Base-by-base conservation (phyloP, 805 yeast species). In the Saccharomycopsis sp. region DNA sequence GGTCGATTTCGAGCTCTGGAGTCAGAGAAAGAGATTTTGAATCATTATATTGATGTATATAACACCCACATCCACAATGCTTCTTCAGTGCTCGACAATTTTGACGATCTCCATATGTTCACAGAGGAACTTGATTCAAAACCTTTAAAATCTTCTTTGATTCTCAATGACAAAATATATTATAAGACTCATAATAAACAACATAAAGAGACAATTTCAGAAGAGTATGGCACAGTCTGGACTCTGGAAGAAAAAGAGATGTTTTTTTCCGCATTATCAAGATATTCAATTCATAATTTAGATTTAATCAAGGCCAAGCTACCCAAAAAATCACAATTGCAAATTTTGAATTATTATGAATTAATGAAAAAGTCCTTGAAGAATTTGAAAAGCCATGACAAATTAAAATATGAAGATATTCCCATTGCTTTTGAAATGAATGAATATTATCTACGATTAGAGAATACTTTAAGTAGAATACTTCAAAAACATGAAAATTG, bases 341-440 rank as follows among this genome's bases (percentile, higher is more conserved):
- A 75, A 44, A 66, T 76, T 5, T 36, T 58, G 36, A 53, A 49
- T n/a, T 74, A 72, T 49, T 72, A 72, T 49, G 49, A 61, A 5
- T 36, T 62, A 5, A 52, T 76, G 10, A 52, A 59, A 34, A 31
- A 30, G 1, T 63, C 56, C 10, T 47, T 66, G 14, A 18, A 66
- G 44, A 17, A 31, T 2, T 17, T 14, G 14, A 19, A 26, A 21
- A 49, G 48, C 20, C 31, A 34, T 1, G 39, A 49, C 15, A 49
- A 69, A 23, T 41, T 63, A 2, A 49, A 55, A 12, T 69, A 70
- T 50, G 55, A 58, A 21, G 69, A 70, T 10, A 55, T 76, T 8
- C 81, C 82, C 1, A 60, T 62, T 3, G 71, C 77, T 1, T 55
- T 61, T 44, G 83, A 76, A 49, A 61, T 76, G 60, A 67, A 70